Percentiles rank a stretch among this genome's conserved stretches.
These are phyloP conservation scores for Cucurbita maxima DNA, from an alignment of 306 rosid genomes.

Conservation along the genomic window DNA sequence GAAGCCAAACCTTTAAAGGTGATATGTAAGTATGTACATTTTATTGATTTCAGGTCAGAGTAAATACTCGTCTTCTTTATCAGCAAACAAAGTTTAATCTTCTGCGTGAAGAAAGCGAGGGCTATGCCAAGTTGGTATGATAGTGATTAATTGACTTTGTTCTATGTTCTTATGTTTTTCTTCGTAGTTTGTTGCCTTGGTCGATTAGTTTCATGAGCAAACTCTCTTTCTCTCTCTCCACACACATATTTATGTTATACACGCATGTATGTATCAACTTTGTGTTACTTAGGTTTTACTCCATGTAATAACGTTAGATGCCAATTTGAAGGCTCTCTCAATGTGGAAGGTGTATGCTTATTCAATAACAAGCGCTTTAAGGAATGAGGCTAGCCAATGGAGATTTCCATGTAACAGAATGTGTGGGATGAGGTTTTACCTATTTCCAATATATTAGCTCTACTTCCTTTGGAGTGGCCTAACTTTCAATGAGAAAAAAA, in stretches of 20 bases:
- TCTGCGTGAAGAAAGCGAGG: conserved; percentile 99
- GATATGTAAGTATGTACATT: conserved; percentile 9
- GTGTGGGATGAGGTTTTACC: too few species aligned
- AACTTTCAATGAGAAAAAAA: background rate
- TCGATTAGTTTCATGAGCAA: background rate
- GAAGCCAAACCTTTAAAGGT: conserved; percentile 2
- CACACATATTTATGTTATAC: background rate
- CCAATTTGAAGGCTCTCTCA: background rate
- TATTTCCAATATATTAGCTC: too few species aligned
- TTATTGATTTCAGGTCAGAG: conserved; percentile 71
- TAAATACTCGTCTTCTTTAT: conserved; percentile 90
- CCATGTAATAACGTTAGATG: background rate
- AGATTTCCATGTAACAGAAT: too few species aligned
- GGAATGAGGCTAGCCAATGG: too few species aligned
- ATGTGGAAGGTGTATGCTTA: background rate
- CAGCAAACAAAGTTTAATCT: conserved; percentile 98
- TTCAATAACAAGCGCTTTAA: background rate
- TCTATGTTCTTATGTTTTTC: background rate
- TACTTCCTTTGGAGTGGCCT: background rate
- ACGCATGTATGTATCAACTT: background rate
- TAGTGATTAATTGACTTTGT: background rate
- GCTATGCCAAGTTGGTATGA: conserved; percentile 94
- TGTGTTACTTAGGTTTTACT: background rate
- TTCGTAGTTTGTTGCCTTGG: background rate
- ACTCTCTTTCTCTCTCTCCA: background rate